phyloP scores from a whole-genome alignment of 2,329 filamentous ascomycete species.

The Ceratocystis harringtonii region DNA sequence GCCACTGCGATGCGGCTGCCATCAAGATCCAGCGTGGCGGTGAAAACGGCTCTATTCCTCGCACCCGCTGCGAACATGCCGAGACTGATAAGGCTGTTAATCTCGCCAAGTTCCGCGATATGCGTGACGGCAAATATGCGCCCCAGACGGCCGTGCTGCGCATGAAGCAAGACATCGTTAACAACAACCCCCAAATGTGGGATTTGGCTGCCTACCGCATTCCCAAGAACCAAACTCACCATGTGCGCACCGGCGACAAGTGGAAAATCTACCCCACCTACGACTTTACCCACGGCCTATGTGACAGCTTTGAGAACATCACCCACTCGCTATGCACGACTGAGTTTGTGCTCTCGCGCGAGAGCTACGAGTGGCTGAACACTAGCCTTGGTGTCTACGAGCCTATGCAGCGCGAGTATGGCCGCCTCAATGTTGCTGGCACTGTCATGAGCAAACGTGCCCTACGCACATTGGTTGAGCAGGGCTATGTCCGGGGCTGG shows the following conservation, averaged over 20 bases:
- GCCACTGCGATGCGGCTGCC: constrained; percentile 69
- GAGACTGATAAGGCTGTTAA: constrained; percentile 61
- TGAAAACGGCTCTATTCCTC: constrained; percentile 48
- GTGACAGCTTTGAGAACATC: constrained; percentile 83
- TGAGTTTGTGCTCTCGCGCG: constrained; percentile 72
- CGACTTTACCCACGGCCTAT: constrained; percentile 80
- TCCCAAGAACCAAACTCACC: constrained; percentile 50
- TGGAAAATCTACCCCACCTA: constrained; percentile 96
- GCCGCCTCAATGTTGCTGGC: constrained; percentile 52
- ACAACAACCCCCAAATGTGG: constrained; percentile 91
- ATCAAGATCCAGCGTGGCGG: constrained; percentile 80
- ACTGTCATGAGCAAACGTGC: constrained; percentile 80
- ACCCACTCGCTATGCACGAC: constrained; percentile 88
- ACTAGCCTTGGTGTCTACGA: constrained; percentile 68
- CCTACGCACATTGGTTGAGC: constrained; percentile 62
- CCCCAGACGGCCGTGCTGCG: constrained; percentile 70
- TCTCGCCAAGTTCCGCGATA: constrained; percentile 67
- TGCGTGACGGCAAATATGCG: constrained; percentile 84
- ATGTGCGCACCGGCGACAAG: constrained; percentile 63
- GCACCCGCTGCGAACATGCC: constrained; percentile 70
- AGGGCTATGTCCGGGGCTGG: constrained; percentile 70
- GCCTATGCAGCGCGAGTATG: constrained; percentile 85
- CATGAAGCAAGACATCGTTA: constrained; percentile 81
- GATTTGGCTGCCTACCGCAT: constrained; percentile 85
- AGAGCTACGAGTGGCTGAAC: constrained; percentile 84